Base-by-base conservation (phyloP, 805 yeast genomes). In the Nakazawaea molendinolei region DNA sequence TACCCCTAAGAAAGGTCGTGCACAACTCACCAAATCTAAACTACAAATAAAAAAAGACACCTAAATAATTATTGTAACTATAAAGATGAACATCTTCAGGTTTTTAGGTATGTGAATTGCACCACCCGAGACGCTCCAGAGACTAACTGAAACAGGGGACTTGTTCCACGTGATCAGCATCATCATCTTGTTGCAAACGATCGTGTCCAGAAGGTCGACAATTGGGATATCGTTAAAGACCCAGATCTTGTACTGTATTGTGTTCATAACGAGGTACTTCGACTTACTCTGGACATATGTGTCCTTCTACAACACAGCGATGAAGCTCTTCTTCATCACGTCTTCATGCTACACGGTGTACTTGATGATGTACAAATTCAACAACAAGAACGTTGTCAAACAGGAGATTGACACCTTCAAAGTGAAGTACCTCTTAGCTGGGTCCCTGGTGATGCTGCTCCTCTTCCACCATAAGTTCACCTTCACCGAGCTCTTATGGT, bases 171-270 rank as follows among this genome's bases (percentile, higher is more conserved):
- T 86, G 56, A 76, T 81, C 13, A 79, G 94, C 48, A 84, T 86
- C 33, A 63, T 84, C 41, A 72, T 92, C 38, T 68, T 92, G 44
- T 63, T 90, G 34, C 79, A 76, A 37, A 74, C 86, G 27, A 86
- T 92, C 47, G 70, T 65, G 35, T 52, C 61, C 5, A 71, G 82
- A 38, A 66, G 65, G 42, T 79, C 94, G 5, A 77, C 83, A 31
- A 73, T 76, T 21, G 98, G 98, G 29, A 72, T 92, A 33, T 87
- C 97, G 1, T 63, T 85, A 53, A 90, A 90, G 61, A 85, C 97
- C 0, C 97, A 92, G 55, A 63, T 73, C 1, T 63, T 90, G 27
- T 92, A 90, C 56, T 76, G 72, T 28, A 44, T 79, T 22, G 95
- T 86, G 14, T 87, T 76, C 49, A 52, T 75, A 28, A 69, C 87